A percentile compares a stretch with the other conserved stretches of the same genome.
phyloP scores from a whole-genome alignment of 768 basidiomycete genomes.

The Lepiota venenata region DNA sequence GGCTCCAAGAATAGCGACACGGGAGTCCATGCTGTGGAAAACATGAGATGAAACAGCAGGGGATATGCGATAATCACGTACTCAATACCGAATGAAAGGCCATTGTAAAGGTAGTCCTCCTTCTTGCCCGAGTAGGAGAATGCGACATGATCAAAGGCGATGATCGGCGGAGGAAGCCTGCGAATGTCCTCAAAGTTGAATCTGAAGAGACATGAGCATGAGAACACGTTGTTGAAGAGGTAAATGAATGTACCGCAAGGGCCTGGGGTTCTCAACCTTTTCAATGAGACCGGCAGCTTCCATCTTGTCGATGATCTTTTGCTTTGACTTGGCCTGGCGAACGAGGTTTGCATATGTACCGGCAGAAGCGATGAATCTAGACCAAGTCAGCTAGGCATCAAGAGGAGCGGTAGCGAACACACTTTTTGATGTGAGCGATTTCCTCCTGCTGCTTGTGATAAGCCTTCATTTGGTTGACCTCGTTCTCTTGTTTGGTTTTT shows the following conservation, averaged over 20 bases:
- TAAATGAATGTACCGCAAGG: slow-evolving; percentile 43
- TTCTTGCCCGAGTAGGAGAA: slow-evolving; percentile 94
- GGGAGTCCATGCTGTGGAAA: slow-evolving; percentile 80
- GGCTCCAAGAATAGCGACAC: slow-evolving; percentile 91
- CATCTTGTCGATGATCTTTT: slow-evolving; percentile 99
- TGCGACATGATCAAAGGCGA: slow-evolving; percentile 92
- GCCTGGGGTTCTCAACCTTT: slow-evolving; percentile 73
- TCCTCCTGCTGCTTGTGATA: slow-evolving; percentile 99
- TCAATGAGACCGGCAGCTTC: slow-evolving; percentile 97
- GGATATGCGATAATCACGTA: slow-evolving; percentile 29
- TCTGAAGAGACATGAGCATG: slow-evolving; percentile 16
- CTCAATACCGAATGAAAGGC: slow-evolving; percentile 98
- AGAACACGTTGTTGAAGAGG: neutral
- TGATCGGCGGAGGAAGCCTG: slow-evolving; percentile 94
- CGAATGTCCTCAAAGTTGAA: slow-evolving; percentile 97
- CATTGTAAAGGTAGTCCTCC: slow-evolving; percentile 83
- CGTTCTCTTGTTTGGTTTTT: slow-evolving; percentile 94
- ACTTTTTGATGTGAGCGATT: slow-evolving; percentile 98
- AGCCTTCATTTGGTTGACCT: slow-evolving; percentile 99
- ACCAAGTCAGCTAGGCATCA: slow-evolving; percentile 3
- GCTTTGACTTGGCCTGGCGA: slow-evolving; percentile 98
- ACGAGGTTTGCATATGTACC: slow-evolving; percentile 99
- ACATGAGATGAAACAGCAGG: neutral
- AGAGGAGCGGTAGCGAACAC: slow-evolving; percentile 17
- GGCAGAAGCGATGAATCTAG: slow-evolving; percentile 95